Base-by-base conservation (phyloP, 352 stramenopile species). In the Peronospora belbahrii region DNA sequence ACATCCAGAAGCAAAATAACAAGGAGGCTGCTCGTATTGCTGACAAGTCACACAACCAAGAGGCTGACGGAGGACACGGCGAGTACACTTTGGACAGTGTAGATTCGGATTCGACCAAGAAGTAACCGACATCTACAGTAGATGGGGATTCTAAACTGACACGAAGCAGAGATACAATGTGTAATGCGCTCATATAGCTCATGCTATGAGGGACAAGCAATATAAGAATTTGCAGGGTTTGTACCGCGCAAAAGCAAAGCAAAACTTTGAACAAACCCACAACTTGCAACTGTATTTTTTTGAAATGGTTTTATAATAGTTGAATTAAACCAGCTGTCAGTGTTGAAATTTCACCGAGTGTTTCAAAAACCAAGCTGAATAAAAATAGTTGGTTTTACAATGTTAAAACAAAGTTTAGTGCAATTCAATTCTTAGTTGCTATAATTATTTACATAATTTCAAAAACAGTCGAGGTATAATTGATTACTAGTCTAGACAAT, bases 1-100 rank as follows among this genome's bases (percentile, higher is more conserved):
- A 88, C 48, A 87, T 95, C 40, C 80, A 92, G 52, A 92, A 89
- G 56, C 77, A 85, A 58, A 84, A 83, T 40, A 59, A 33, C 28
- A 54, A 63, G 25, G 44, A 48, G 9, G 59, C 46, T 28, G 42
- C 34, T 40, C 50, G 58, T 33, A 44, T 55, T 44, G 52, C 30
- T 32, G 56, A 56, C 28, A 59, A 55, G 45, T 15, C 34, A 17
- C 35, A 20, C 34, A 49, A 23, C 15, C 20, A 57, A 34, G 25
- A 42, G 40, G 18, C 15, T 19, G 53, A 56, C 2, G 48, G 34
- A n/a, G 59, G 66, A 6, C 35, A 54, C 5, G 65, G 59, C 23
- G 69, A 80, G 44, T 89, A 85, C 61, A 85, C 68, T 42, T 70
- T 90, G 48, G 79, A 90, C 64, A 71, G 24, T 42, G 37, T 76